Evolutionary conservation across 371 early-diverging fungal genomes (phyloP).

Genomic region (Mortierella sp.): DNA sequence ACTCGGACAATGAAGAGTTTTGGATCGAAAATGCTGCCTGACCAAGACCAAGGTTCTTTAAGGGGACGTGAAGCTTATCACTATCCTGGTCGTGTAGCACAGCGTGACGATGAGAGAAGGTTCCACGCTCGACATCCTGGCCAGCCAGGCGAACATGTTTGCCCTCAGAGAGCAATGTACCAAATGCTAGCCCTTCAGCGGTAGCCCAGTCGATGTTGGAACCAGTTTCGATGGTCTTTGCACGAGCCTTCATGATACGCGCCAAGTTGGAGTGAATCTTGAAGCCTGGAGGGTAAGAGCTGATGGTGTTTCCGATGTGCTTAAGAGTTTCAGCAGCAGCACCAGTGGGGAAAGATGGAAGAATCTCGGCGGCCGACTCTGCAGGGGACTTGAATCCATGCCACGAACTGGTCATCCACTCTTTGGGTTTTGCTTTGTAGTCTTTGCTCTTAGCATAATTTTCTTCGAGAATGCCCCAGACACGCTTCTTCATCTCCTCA

Average conservation of each 20-base stretch:
- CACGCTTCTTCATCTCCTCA: conserved; percentile 87
- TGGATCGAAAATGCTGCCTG: conserved; percentile 90
- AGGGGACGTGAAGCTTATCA: conserved; percentile 77
- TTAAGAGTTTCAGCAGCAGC: conserved; percentile 78
- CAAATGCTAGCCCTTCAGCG: conserved; percentile 96
- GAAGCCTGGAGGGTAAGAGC: conserved; percentile 89
- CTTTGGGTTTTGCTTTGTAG: conserved; percentile 89
- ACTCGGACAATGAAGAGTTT: conserved; percentile 97
- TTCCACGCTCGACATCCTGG: conserved; percentile 98
- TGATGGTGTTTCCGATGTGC: conserved; percentile 85
- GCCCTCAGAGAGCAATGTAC: conserved; percentile 89
- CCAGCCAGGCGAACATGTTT: conserved; percentile 94
- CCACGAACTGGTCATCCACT: conserved; percentile 97
- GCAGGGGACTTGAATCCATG: conserved; percentile 88
- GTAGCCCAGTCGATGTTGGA: conserved; percentile 95
- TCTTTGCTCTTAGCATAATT: conserved; percentile 89
- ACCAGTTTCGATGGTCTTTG: conserved; percentile 82
- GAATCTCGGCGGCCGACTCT: conserved; percentile 80
- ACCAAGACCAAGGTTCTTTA: conserved; percentile 85
- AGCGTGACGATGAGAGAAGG: conserved; percentile 98
- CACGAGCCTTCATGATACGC: conserved; percentile 87
- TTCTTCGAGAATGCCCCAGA: conserved; percentile 93
- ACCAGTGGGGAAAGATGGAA: conserved; percentile 86
- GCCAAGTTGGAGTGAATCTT: conserved; percentile 88
- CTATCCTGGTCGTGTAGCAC: conserved; percentile 93